Evolutionary conservation across 2,329 filamentous ascomycete genomes (phyloP), one percentile per base, ranked within the genome.

Genomic region (Scedosporium minutisporum): DNA sequence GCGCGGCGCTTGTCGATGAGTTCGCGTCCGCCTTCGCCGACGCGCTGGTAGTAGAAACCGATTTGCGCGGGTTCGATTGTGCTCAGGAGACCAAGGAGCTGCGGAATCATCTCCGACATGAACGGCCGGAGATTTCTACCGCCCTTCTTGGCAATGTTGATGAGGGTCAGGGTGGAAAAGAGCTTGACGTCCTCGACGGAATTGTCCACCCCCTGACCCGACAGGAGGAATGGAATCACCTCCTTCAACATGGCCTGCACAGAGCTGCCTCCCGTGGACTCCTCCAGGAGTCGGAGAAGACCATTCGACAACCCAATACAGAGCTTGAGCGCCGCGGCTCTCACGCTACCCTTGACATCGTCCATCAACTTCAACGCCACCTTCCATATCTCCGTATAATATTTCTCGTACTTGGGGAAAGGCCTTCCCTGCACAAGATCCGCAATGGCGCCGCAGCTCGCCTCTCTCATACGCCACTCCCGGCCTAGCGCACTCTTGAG

Each of bases 401-500:
- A 93, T 63, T 86, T 85, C 68, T 93, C 90, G 69, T 97, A 97
- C 74, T 88, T 85, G 33, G 81, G 77, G 64, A 90, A 87, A 2
- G 87, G 85, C 29, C 90, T 83, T 0, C 93, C 93, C 67, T 95
- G 90, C 6, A 97, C 83, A 1, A 99, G 80, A 71, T 97, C 93
- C 0, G 89, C 87, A 63, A 97, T 87, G 3, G 95, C 95, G 44
- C 89, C 87, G 74, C 95, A 97, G 71, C 91, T 95, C 5, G 95
- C 95, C 75, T 99, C 88, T 63, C 95, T 87, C 46, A 92, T 90
- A 64, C 95, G 85, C 95, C 95, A 99, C 72, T 99, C 95, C 68
- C 88, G 90, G 33, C 91, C 92, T 4, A 97, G 75, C 51, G 97
- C 90, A 70, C 89, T 96, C 67, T 87, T 87, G 38, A 99, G 79